Evolutionary conservation across 2,329 filamentous ascomycete species (phyloP).

Genomic region (Myrmaecium sp.): DNA sequence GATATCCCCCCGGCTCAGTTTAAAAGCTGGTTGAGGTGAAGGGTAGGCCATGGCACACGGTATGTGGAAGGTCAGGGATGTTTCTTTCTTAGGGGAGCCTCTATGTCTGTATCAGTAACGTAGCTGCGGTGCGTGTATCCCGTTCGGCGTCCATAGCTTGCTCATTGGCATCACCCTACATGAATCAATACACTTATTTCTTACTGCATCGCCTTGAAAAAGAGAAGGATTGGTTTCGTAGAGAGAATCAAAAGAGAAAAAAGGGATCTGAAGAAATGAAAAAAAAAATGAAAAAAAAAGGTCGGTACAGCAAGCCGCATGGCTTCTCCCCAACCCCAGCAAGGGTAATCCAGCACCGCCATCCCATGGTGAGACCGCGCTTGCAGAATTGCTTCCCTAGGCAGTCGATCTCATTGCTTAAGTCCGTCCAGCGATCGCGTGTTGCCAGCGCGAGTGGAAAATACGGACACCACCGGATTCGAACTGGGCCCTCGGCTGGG

Average conservation of each 20-base stretch:
- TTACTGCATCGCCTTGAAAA: too few species aligned
- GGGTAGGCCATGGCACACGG: too few species aligned
- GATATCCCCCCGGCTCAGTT: too few species aligned
- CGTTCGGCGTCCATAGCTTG: too few species aligned
- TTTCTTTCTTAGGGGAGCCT: too few species aligned
- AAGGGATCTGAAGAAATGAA: constrained; percentile 1
- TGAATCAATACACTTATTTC: too few species aligned
- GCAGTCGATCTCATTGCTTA: constrained; percentile 26
- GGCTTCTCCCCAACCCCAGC: constrained; percentile 17
- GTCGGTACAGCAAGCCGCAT: constrained; percentile 20
- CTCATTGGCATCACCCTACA: too few species aligned
- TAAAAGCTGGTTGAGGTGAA: too few species aligned
- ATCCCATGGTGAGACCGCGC: constrained; percentile 23
- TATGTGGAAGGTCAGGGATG: too few species aligned
- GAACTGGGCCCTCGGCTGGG: constrained; percentile 21
- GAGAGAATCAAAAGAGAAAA: background rate
- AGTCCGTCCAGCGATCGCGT: constrained; percentile 22
- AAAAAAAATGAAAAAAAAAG: constrained; percentile 12
- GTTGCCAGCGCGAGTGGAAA: constrained; percentile 25
- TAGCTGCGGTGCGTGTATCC: too few species aligned
- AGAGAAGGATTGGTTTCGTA: too few species aligned
- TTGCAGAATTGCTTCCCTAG: constrained; percentile 27
- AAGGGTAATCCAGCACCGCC: constrained; percentile 24
- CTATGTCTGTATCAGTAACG: too few species aligned
- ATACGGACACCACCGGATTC: constrained; percentile 22